Conservation (phyloP, 306 rosid species). For the Neltuma alba region DNA sequence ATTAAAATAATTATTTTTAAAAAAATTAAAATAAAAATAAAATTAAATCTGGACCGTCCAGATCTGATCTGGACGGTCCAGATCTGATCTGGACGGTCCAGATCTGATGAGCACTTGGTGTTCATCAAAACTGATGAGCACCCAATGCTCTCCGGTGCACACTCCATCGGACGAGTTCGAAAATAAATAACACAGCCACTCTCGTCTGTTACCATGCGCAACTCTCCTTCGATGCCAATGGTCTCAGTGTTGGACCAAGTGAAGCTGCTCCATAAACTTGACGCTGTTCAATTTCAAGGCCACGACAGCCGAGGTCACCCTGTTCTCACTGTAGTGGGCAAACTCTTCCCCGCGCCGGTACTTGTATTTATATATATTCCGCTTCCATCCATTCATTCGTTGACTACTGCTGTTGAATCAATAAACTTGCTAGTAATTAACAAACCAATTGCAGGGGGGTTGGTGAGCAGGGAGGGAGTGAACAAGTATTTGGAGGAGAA, state of each 20-base stretch:
- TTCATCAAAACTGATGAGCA: too few species aligned
- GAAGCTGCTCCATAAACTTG: not conserved
- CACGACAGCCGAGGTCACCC: not conserved
- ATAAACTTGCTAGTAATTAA: too few species aligned
- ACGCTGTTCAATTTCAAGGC: not conserved
- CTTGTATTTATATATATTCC: not conserved
- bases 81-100: too few species aligned
- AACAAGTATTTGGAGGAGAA: not conserved
- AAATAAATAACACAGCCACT: too few species aligned
- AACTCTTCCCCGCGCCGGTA: slow-evolving; percentile 7
- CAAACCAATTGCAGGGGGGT: not conserved
- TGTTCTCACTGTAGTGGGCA: not conserved
- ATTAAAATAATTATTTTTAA: too few species aligned
- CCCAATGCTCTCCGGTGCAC: too few species aligned
- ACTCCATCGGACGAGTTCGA: too few species aligned
- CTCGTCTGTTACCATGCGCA: too few species aligned
- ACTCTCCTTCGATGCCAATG: not conserved
- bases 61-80: too few species aligned
- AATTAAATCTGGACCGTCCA: too few species aligned
- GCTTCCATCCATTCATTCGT: not conserved
- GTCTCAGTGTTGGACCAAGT: not conserved
- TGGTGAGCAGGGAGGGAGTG: not conserved
- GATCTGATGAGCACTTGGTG: too few species aligned
- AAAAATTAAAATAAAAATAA: too few species aligned
- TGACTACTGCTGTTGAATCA: not conserved